These are phyloP conservation scores for Albugo laibachii DNA, from an alignment of 352 stramenopile genomes.

Conservation along the genomic window DNA sequence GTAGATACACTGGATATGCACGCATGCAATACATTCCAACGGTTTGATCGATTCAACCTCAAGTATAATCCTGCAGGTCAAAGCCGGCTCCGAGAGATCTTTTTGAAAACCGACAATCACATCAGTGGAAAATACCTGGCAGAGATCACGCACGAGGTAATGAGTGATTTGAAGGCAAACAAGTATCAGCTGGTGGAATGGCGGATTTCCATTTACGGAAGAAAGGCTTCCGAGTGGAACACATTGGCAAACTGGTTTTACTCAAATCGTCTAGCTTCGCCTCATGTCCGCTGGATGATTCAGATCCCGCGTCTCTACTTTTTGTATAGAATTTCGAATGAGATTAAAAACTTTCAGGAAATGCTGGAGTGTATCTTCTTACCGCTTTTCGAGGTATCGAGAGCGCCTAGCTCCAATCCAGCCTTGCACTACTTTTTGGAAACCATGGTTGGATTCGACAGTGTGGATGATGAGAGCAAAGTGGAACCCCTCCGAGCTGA, in stretches of 20 bases:
- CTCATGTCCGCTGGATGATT: conserved; percentile 96
- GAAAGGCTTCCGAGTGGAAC: conserved; percentile 89
- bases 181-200: conserved; percentile 92
- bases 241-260: conserved; percentile 95
- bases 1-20: conserved; percentile 99
- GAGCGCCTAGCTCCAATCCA: conserved; percentile 85
- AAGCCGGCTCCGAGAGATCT: conserved; percentile 92
- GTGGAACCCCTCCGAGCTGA: conserved; percentile 69
- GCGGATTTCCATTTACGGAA: conserved; percentile 88
- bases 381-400: conserved; percentile 94
- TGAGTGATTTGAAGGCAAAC: conserved; percentile 66
- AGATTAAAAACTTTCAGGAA: conserved; percentile 89
- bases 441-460: conserved; percentile 96
- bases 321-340: conserved; percentile 86
- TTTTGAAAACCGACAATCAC: conserved; percentile 97
- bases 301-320: conserved; percentile 95
- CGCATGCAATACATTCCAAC: conserved; percentile 97
- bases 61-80: conserved; percentile 97
- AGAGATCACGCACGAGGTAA: conserved; percentile 90
- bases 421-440: conserved; percentile 85
- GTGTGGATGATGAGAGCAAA: conserved; percentile 97
- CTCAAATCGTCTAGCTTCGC: conserved; percentile 74
- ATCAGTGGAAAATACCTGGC: conserved; percentile 91
- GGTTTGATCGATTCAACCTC: conserved; percentile 98
- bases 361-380: conserved; percentile 98